Percentiles rank a stretch among this genome's conserved stretches.
Conservation (phyloP, 140 eudicot species). For the Senecio squalidus region DNA sequence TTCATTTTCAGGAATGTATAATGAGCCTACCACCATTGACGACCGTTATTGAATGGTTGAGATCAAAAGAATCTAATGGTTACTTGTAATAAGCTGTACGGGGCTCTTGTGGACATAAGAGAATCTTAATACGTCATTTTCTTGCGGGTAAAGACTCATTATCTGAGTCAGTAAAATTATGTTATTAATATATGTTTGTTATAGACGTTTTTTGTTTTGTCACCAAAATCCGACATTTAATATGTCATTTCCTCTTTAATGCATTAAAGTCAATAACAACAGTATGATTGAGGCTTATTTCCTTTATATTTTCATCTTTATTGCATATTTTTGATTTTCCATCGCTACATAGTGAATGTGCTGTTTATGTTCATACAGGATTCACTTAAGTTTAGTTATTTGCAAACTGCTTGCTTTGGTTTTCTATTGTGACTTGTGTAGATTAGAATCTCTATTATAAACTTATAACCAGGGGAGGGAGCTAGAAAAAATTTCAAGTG, state of each 20-base stretch:
- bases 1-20: constrained; percentile 11
- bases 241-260: too few relatives aligned
- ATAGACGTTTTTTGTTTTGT: too few relatives aligned
- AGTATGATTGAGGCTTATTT: too few relatives aligned
- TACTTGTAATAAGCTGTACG: neutral
- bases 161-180: too few relatives aligned
- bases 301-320: neutral
- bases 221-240: too few relatives aligned
- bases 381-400: neutral
- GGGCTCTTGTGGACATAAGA: too few relatives aligned
- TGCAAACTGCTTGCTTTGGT: neutral
- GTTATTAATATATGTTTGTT: too few relatives aligned
- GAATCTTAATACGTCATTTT: too few relatives aligned
- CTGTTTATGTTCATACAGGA: constrained; percentile 1
- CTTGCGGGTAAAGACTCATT: too few relatives aligned
- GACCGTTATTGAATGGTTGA: neutral
- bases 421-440: neutral
- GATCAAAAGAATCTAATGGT: constrained; percentile 1
- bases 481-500: too few relatives aligned
- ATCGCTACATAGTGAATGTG: neutral
- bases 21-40: constrained; percentile 11
- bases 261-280: too few relatives aligned
- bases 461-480: neutral
- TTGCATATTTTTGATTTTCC: neutral
- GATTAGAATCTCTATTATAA: neutral